Percentiles rank a stretch among this genome's conserved stretches.
Evolutionary conservation across 2,329 filamentous ascomycete genomes (phyloP).

Genomic region (Pestalotiopsis sp.): DNA sequence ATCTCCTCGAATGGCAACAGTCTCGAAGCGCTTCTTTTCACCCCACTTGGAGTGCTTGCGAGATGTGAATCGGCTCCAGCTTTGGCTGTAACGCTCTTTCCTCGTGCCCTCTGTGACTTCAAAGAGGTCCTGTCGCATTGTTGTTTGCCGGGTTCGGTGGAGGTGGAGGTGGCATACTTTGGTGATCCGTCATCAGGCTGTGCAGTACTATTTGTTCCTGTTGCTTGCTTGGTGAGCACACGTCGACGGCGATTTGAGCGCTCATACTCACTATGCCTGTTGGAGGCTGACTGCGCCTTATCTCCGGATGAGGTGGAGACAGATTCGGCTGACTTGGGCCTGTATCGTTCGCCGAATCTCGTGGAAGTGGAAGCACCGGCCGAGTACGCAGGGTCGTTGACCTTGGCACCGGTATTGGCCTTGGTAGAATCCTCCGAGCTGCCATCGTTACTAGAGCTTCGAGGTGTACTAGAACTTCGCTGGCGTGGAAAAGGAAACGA

Average conservation of each 20-base stretch:
- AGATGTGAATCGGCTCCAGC: not conserved
- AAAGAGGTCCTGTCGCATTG: not conserved
- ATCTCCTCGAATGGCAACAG: slow-evolving; percentile 38
- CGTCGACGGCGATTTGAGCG: too few species aligned
- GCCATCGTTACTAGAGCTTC: slow-evolving; percentile 27
- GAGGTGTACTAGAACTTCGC: slow-evolving; percentile 28
- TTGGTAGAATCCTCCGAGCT: slow-evolving; percentile 24
- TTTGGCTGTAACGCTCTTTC: not conserved
- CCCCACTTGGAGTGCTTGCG: slow-evolving; percentile 30
- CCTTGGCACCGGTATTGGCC: slow-evolving; percentile 12
- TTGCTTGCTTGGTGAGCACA: slow-evolving; percentile 11
- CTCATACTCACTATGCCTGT: not conserved
- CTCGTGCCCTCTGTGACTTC: slow-evolving; percentile 3
- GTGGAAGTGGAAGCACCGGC: slow-evolving; percentile 13
- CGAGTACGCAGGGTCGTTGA: slow-evolving; percentile 12
- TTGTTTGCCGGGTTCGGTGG: not conserved
- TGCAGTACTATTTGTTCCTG: slow-evolving; percentile 18
- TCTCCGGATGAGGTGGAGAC: slow-evolving; percentile 4
- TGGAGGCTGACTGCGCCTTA: not conserved
- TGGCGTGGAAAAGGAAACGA: slow-evolving; percentile 23
- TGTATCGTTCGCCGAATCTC: slow-evolving; percentile 21
- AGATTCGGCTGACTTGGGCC: slow-evolving; percentile 15
- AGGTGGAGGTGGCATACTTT: slow-evolving; percentile 44
- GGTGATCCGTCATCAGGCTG: slow-evolving; percentile 36
- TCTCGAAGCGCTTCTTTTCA: slow-evolving; percentile 6